Evolutionary conservation across 2,329 filamentous ascomycete species (phyloP).

Genomic region (Gaeumannomyces tritici): DNA sequence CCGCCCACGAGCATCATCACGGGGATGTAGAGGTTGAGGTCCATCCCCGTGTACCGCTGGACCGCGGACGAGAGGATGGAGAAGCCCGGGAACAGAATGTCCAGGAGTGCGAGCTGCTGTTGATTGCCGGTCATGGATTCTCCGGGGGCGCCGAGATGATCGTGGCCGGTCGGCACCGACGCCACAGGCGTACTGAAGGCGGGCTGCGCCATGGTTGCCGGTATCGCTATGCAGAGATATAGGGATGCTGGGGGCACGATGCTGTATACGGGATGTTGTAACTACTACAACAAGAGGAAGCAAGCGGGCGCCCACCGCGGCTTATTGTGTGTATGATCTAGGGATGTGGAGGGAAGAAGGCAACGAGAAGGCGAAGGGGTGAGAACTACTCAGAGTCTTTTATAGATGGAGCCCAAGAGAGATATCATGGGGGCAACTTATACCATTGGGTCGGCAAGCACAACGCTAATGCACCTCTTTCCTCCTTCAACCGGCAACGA

Average conservation of each 20-base stretch:
- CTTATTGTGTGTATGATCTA: not conserved
- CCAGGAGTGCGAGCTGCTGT: conserved; percentile 35
- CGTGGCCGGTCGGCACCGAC: not conserved
- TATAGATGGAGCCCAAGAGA: not conserved
- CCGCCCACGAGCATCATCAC: conserved; percentile 40
- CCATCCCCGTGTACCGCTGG: conserved; percentile 48
- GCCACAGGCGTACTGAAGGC: not conserved
- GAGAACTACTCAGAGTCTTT: not conserved
- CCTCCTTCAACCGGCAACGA: not conserved
- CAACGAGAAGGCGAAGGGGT: not conserved
- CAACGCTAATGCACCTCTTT: not conserved
- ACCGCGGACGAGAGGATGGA: conserved; percentile 44
- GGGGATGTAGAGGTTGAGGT: conserved; percentile 54
- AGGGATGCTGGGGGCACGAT: not conserved
- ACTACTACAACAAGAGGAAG: not conserved
- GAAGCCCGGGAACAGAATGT: conserved; percentile 58
- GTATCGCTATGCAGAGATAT: not conserved
- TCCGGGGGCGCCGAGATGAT: not conserved
- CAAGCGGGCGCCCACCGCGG: not conserved
- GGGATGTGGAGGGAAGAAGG: not conserved
- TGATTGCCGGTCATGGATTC: not conserved
- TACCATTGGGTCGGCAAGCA: not conserved
- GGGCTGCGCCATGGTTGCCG: not conserved
- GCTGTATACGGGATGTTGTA: too few species aligned
- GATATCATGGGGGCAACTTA: not conserved